A percentile compares a stretch with the other conserved stretches of the same genome.
Evolutionary conservation across 345 rosid species (phyloP).

Genomic region (Dipteronia sinensis): DNA sequence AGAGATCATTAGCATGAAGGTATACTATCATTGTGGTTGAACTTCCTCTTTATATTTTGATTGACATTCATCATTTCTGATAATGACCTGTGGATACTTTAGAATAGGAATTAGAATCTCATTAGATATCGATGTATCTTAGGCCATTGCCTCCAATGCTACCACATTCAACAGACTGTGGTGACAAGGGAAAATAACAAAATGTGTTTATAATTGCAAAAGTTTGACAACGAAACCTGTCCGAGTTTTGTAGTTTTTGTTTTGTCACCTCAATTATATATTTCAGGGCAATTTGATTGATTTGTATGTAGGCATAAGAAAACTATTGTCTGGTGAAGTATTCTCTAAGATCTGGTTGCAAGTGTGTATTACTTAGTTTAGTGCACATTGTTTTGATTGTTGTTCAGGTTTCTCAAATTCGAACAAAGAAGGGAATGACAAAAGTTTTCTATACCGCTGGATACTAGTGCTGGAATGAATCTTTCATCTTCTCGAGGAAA

Average conservation of each 20-base stretch:
- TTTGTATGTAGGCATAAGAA: neutral
- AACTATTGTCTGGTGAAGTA: neutral
- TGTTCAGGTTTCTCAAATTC: conserved; percentile 63
- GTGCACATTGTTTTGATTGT: conserved; percentile 5
- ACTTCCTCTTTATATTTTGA: neutral
- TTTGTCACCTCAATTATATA: neutral
- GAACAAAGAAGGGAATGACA: conserved; percentile 70
- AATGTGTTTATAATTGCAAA: neutral
- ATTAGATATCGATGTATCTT: neutral
- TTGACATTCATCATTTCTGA: neutral
- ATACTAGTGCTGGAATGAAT: conserved; percentile 14
- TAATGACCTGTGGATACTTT: neutral
- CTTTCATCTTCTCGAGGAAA: neutral
- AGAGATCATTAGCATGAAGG: conserved; percentile 73
- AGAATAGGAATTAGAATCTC: neutral
- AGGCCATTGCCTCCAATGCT: neutral
- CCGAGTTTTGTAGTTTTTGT: neutral
- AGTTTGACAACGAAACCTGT: neutral
- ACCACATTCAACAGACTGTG: neutral
- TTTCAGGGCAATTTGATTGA: neutral
- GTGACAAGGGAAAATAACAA: neutral
- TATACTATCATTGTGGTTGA: conserved; percentile 23
- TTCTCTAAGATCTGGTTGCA: neutral
- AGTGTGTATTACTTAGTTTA: neutral
- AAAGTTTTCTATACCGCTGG: conserved; percentile 66